Base-by-base conservation (phyloP, 108 stramenopile genomes). In the Pinguiococcus pyrenoidosus region DNA sequence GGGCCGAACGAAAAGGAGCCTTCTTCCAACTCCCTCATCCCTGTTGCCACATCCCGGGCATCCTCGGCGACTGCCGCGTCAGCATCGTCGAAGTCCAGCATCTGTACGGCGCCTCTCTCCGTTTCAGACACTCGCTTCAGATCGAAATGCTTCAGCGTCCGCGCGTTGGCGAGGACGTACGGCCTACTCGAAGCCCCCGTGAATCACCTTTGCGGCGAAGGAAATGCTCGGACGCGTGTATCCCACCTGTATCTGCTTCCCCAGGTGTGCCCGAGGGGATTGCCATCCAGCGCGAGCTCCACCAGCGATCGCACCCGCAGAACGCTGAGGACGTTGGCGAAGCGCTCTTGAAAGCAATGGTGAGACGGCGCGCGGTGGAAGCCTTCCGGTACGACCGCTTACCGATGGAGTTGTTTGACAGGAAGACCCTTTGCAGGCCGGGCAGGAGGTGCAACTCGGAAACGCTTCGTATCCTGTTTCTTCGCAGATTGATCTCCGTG, bases 401-500 rank as follows among this genome's bases (percentile, higher is more conserved):
- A 16, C 37, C 18, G 28, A 73, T 28, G n/a, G 8, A 21, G 29
- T 73, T 73, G 62, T 73, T 69, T 14, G 60, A 63, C 18, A 73
- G 29, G 32, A 73, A 73, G 9, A 73, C 25, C 0, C 70, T 54
- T 47, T 71, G 72, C 0, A 73, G 49, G 0, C 52, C 30, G 0
- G 66, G 69, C 5, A 71, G 34, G 4, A 24, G 30, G 13, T 68
- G 24, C 13, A 73, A 37, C 14, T 53, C 64, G 20, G 24, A 23
- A 0, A 64, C 61, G 29, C 24, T 44, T 0, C 0, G 13, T 39
- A 71, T 67, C 16, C 16, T 12, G 44, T 71, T 71, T 0, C 72
- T 51, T 34, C 72, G 30, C 9, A 69, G 62, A 34, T 73, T 73
- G 3, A 73, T 62, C 56, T 73, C 72, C 34, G 72, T 71, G 1